phyloP scores from a whole-genome alignment of 306 rosid genomes.

The Acmispon strigosus region DNA sequence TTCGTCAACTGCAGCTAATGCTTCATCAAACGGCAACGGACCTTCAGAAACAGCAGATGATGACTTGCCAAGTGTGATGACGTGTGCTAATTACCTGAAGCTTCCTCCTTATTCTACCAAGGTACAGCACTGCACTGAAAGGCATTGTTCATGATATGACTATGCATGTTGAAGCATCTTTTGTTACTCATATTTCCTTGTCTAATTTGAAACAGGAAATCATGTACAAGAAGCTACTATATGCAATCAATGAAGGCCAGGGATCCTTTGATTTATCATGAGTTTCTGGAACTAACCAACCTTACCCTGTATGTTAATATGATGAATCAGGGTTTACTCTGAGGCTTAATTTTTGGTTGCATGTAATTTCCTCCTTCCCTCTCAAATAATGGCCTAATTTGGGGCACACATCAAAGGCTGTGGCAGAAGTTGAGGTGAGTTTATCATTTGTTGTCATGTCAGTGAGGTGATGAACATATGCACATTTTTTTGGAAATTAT shows the following conservation, averaged over 20 bases:
- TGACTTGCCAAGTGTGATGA: slow-evolving; percentile 98
- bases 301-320: slow-evolving; percentile 49
- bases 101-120: slow-evolving; percentile 99
- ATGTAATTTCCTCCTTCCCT: slow-evolving; percentile 31
- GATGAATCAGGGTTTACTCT: slow-evolving; percentile 42
- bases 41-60: slow-evolving; percentile 83
- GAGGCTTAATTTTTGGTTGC: slow-evolving; percentile 48
- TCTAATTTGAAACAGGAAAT: slow-evolving; percentile 57
- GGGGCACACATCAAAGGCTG: slow-evolving; percentile 28
- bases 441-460: neutral
- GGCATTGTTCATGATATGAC: neutral
- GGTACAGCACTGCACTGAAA: slow-evolving; percentile 34
- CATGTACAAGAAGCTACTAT: slow-evolving; percentile 90
- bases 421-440: slow-evolving; percentile 50
- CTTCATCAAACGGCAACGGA: slow-evolving; percentile 69
- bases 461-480: neutral
- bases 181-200: slow-evolving; percentile 11
- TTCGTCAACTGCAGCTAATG: slow-evolving; percentile 53
- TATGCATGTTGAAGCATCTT: neutral
- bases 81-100: slow-evolving; percentile 97
- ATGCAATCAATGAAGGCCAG: slow-evolving; percentile 98
- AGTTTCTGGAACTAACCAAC: slow-evolving; percentile 48
- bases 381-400: slow-evolving; percentile 44
- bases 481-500: neutral
- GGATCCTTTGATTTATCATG: slow-evolving; percentile 98